Conservation (phyloP, 345 rosid species). For the Populus pruinosa region DNA sequence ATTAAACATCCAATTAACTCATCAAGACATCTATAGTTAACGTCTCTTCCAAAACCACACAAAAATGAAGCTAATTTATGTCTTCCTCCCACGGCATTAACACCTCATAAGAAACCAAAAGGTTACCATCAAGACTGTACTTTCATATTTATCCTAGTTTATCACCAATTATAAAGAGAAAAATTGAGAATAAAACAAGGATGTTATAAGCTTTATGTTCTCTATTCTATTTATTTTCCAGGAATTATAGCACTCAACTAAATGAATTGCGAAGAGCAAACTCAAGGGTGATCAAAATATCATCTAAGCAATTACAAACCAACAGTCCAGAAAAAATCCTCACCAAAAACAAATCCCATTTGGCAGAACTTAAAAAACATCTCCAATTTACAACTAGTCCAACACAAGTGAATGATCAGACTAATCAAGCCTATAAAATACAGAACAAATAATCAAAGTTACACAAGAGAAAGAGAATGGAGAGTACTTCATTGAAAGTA, state of each 20-base stretch:
- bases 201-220: no score
- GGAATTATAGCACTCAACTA: no score
- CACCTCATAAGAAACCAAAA: background rate
- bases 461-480: background rate
- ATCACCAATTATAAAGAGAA: no score
- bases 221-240: no score
- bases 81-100: background rate
- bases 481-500: constrained; percentile 69
- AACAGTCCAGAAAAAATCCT: background rate
- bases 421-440: background rate
- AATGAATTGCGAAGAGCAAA: no score
- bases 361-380: no score
- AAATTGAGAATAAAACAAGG: no score
- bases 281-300: no score
- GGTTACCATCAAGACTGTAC: background rate
- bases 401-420: background rate
- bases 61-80: background rate
- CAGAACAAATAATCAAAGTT: background rate
- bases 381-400: background rate
- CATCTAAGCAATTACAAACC: background rate
- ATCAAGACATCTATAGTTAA: background rate
- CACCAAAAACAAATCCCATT: no score
- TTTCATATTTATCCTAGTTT: background rate
- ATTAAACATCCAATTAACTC: background rate
- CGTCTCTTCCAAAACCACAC: background rate